A percentile compares a stretch with the other conserved stretches of the same genome.
These are phyloP conservation scores for Arxiozyma slooffiae DNA, from an alignment of 1,139 yeast genomes.

Conservation along the genomic window DNA sequence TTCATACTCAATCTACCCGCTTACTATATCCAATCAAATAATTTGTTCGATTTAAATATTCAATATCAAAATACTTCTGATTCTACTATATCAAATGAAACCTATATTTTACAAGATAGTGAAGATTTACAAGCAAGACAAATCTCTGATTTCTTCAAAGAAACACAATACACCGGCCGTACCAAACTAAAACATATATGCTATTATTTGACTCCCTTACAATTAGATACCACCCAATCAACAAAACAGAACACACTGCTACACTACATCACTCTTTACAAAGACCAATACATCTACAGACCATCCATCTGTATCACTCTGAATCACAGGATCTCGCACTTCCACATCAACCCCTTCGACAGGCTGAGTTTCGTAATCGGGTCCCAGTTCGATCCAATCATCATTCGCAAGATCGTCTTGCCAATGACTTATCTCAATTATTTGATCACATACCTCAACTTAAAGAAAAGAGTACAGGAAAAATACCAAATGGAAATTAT, in stretches of 20 bases:
- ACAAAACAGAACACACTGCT: neutral
- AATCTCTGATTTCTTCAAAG: conserved; percentile 12
- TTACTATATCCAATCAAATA: conserved; percentile 18
- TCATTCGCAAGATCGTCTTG: conserved; percentile 20
- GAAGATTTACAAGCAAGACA: conserved; percentile 8
- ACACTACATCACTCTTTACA: conserved; percentile 1
- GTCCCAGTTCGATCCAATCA: conserved; percentile 16
- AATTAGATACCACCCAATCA: neutral
- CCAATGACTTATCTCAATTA: conserved; percentile 18
- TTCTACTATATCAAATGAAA: neutral
- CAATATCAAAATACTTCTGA: no score
- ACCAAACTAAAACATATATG: conserved; percentile 18
- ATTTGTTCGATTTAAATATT: conserved; percentile 1
- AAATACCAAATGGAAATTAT: conserved; percentile 8
- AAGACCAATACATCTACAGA: conserved; percentile 9
- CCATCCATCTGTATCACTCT: conserved; percentile 20
- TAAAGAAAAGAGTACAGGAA: conserved; percentile 12
- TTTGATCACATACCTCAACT: conserved; percentile 12
- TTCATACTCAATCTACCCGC: conserved; percentile 22
- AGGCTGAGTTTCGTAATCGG: conserved; percentile 20
- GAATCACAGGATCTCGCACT: conserved; percentile 17
- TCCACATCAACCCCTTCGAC: conserved; percentile 25
- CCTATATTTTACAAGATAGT: neutral
- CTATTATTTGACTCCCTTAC: conserved; percentile 11
- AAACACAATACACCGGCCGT: conserved; percentile 14